Evolutionary conservation across 108 stramenopile genomes (phyloP), one percentile per base, ranked within the genome.

Genomic region (Cyclotella baltica): DNA sequence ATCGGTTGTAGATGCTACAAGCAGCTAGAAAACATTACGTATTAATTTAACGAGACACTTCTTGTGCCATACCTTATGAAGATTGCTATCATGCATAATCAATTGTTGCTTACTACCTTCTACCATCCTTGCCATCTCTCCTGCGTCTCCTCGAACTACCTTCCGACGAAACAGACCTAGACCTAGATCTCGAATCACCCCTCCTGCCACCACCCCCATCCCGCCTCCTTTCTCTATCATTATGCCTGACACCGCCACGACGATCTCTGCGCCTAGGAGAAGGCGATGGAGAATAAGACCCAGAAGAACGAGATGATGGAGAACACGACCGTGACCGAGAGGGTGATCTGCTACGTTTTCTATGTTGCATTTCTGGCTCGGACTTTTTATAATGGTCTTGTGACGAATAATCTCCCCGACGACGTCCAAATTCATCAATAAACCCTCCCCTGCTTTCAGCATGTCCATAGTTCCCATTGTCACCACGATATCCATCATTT

Each of bases 351-450:
- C 37, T 22, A 23, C 25, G 40, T 47, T 43, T 55, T 27, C 29
- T 53, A 1, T 19, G 13, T 47, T 16, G 27, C n/a, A 27, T 70
- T 25, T 36, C 25, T 8, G 55, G 15, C 25, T 23, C 36, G 34
- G 51, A 64, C 2, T 68, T 62, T 33, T 34, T 57, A 37, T 48
- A 52, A 4, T n/a, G n/a, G 11, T 53, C 34, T 20, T 57, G 38
- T 16, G 47, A 48, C n/a, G 47, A 6, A 29, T 16, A 22, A 2
- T 59, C 67, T 61, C 25, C 76, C 56, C 81, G 40, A 4, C 64
- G 43, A 23, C 76, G 81, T 11, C 81, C 76, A 37, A 77, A 78
- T 63, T 72, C 81, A 38, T 78, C 81, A 5, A 73, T 38, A 20
- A 35, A 67, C 20, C 55, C 79, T 38, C 73, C 43, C 3, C 75